Evolutionary conservation across 345 rosid genomes (phyloP).

Genomic region (Acer negundo): DNA sequence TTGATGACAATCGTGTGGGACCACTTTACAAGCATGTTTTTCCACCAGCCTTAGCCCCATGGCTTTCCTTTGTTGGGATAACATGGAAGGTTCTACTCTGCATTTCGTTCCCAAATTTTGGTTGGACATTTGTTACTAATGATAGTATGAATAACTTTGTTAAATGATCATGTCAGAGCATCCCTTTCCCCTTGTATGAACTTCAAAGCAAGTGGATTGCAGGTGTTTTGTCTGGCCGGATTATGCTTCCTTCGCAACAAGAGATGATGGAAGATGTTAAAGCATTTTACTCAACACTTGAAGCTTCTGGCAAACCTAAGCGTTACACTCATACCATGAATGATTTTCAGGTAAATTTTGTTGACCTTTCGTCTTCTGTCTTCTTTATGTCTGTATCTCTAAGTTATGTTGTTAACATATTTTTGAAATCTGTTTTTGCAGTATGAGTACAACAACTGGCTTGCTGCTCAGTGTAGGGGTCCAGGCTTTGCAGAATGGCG

Average conservation of each 20-base stretch:
- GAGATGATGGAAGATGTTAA: slow-evolving; percentile 66
- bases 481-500: slow-evolving; percentile 27
- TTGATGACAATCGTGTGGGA: slow-evolving; percentile 78
- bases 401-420: background rate
- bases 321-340: slow-evolving; percentile 56
- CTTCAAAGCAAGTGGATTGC: slow-evolving; percentile 93
- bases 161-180: slow-evolving; percentile 36
- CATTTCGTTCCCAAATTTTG: background rate
- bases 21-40: slow-evolving; percentile 82
- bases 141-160: background rate
- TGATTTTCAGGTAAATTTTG: background rate
- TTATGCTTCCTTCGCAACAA: slow-evolving; percentile 58
- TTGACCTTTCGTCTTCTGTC: background rate
- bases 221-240: slow-evolving; percentile 68
- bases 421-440: slow-evolving; percentile 12
- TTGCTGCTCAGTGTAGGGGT: slow-evolving; percentile 19
- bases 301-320: slow-evolving; percentile 61
- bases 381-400: background rate
- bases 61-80: slow-evolving; percentile 83
- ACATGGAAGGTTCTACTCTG: slow-evolving; percentile 59
- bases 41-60: slow-evolving; percentile 71
- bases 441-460: slow-evolving; percentile 28
- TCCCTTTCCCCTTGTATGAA: slow-evolving; percentile 67
- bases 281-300: slow-evolving; percentile 49
- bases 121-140: background rate